These are phyloP conservation scores for Scenedesmus sp. DNA, from an alignment of 163 green algal genomes.

Conservation along the genomic window DNA sequence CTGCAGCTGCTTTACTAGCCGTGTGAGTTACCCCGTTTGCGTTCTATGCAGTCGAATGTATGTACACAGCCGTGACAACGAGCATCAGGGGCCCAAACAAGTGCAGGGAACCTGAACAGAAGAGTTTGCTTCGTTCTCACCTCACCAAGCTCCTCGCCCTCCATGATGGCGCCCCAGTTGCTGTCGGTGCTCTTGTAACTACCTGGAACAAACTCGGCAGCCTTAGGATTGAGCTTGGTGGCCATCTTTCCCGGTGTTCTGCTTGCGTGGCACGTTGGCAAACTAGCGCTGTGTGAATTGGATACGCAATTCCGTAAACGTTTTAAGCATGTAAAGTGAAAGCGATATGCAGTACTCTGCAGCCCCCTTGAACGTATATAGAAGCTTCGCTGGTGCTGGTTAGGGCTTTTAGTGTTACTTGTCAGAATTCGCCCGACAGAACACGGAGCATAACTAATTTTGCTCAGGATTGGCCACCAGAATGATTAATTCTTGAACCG, in stretches of 20 bases:
- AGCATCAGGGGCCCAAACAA: not conserved
- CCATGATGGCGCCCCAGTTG: not conserved
- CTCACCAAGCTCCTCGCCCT: not conserved
- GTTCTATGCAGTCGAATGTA: not conserved
- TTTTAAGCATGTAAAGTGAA: not conserved
- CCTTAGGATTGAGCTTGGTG: conserved; percentile 32
- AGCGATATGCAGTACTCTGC: no score
- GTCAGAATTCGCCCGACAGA: not conserved
- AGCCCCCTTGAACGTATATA: not conserved
- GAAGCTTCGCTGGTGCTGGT: not conserved
- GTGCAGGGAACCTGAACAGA: not conserved
- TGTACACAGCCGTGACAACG: not conserved
- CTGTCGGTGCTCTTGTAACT: conserved; percentile 25
- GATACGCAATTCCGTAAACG: not conserved
- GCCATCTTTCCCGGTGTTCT: not conserved
- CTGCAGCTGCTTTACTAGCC: not conserved
- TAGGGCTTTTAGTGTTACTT: not conserved
- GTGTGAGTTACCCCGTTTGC: no score
- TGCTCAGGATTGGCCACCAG: conserved; percentile 33
- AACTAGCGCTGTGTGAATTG: not conserved
- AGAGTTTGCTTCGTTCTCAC: not conserved
- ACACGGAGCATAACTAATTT: not conserved
- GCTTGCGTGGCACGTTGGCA: conserved; percentile 9
- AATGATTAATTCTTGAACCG: conserved; percentile 21
- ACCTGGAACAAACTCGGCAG: conserved; percentile 45